Conservation (phyloP, 108 stramenopile genomes). For the Skeletonema marinoi region DNA sequence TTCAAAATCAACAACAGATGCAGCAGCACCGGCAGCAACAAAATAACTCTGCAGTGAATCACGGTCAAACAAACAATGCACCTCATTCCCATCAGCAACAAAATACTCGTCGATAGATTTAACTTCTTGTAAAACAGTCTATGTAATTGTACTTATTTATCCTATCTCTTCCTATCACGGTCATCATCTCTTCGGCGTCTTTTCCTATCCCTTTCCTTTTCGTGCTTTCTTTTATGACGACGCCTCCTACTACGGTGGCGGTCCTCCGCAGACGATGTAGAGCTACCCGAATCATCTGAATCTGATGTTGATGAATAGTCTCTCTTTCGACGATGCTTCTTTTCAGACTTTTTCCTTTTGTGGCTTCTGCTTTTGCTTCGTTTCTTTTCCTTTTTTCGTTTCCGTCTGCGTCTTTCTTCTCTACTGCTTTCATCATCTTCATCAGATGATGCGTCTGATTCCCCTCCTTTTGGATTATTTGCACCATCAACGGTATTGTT, state of each 20-base stretch:
- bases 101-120: background rate
- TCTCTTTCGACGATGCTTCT: conserved; percentile 32
- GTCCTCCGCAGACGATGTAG: conserved; percentile 24
- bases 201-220: conserved; percentile 17
- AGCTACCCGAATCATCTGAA: conserved; percentile 18
- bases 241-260: conserved; percentile 13
- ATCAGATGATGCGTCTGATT: conserved; percentile 17
- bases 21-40: background rate
- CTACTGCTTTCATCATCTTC: conserved; percentile 27
- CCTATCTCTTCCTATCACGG: conserved; percentile 29
- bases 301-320: conserved; percentile 49
- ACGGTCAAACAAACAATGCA: background rate
- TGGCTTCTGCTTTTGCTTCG: conserved; percentile 34
- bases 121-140: background rate
- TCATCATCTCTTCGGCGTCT: background rate
- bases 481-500: background rate
- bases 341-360: conserved; percentile 26
- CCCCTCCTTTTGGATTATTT: background rate
- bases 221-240: conserved; percentile 18
- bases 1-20: background rate
- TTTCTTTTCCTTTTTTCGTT: conserved; percentile 41
- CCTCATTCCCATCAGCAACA: conserved; percentile 1
- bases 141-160: conserved; percentile 20
- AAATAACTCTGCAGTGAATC: background rate
- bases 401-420: conserved; percentile 31